Evolutionary conservation across 345 rosid species (phyloP), one percentile per base, ranked within the genome.

Genomic region (Corchorus capsularis): DNA sequence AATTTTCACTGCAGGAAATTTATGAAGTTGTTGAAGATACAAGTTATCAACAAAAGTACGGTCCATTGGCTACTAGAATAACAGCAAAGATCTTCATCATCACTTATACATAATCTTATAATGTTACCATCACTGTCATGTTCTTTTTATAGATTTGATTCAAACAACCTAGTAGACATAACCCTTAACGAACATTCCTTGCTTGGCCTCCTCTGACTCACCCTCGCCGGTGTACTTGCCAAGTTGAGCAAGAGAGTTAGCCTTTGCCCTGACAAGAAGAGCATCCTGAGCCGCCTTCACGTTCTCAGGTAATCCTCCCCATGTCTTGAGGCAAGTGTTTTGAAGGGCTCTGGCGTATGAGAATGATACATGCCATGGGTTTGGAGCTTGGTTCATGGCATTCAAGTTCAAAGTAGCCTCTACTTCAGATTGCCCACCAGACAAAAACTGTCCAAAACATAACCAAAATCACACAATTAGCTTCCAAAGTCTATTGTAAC

Each of bases 351-450:
- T 86, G 14, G 98, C 98, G 32, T 95, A 95, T 12, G 99, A 95
- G 91, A 95, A 95, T 15, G 99, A 93, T 83, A 91, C 99, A 16
- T 93, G 97, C 97, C 99, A 93, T 5, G 94, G 91, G 89, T 88
- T 88, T 6, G 98, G 86, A 59, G 82, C 77, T 73, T 94, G 97
- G 92, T 94, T 93, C 98, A 93, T 94, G 0, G 98, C 97, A 68
- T 94, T 94, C 79, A 95, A 86, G 90, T 95, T 95, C 79, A 91
- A 77, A 49, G 98, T 94, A 39, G 97, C 98, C 82, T 94, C 98
- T 74, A 91, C 91, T 81, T 94, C 98, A n/a, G 98, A 94, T 81
- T 94, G 98, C 68, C 98, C 98, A 45, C 98, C 98, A 45, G 98
- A 94, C 93, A 94, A 84, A 84, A 94, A 94, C 98, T 94, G 95